A percentile compares a stretch with the other conserved stretches of the same genome.
Evolutionary conservation across 257 asterid species (phyloP).

Genomic region (Solanum lignicaule): DNA sequence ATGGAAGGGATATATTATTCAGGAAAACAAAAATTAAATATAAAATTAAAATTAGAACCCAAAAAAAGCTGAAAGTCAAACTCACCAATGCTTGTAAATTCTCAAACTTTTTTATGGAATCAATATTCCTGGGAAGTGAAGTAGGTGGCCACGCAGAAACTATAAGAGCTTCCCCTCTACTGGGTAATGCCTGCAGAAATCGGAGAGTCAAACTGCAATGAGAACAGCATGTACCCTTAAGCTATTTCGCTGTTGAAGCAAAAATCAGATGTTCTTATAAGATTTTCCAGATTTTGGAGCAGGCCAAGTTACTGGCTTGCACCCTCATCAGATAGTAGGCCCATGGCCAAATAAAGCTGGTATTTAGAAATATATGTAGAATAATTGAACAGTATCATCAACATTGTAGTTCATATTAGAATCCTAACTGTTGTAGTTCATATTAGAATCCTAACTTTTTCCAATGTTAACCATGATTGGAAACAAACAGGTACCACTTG

Average conservation of each 20-base stretch:
- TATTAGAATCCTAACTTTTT: neutral
- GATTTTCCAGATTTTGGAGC: neutral
- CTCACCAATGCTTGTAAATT: conserved; percentile 87
- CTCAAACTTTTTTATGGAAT: conserved; percentile 69
- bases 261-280: neutral
- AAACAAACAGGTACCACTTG: neutral
- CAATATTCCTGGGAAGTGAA: conserved; percentile 66
- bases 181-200: conserved; percentile 60
- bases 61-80: neutral
- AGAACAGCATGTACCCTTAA: neutral
- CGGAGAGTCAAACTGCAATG: neutral
- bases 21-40: neutral
- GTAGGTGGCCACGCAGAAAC: conserved; percentile 76
- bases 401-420: neutral
- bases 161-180: conserved; percentile 71
- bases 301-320: neutral
- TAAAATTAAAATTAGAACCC: neutral
- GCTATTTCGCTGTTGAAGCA: neutral
- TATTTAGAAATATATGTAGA: neutral
- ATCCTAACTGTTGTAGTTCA: neutral
- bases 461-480: neutral
- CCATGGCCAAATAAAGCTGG: neutral
- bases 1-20: neutral
- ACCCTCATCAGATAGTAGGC: neutral
- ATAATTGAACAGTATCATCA: neutral